Evolutionary conservation across 78 protist species (phyloP).

Genomic region (Isochrysis galbana): DNA sequence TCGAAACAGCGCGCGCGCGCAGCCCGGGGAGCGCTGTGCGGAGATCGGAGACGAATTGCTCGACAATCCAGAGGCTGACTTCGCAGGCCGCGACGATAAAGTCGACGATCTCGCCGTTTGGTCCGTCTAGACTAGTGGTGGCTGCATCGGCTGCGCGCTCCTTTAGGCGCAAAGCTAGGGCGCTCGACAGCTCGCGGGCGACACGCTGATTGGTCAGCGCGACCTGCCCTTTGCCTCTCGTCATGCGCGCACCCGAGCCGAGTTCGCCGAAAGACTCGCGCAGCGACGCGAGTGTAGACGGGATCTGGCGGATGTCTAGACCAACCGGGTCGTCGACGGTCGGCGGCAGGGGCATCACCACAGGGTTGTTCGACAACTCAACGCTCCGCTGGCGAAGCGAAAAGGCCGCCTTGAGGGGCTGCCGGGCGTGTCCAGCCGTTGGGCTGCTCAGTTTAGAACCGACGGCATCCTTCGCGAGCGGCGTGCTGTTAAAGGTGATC

Average conservation of each 20-base stretch:
- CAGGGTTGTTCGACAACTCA: too few species aligned
- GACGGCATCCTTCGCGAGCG: too few species aligned
- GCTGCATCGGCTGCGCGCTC: background rate
- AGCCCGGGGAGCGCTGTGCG: background rate
- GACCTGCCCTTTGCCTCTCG: too few species aligned
- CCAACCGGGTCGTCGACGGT: background rate
- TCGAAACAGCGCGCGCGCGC: background rate
- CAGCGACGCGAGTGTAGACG: background rate
- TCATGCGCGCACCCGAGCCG: too few species aligned
- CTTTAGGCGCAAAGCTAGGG: background rate
- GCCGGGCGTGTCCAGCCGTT: too few species aligned
- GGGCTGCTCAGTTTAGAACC: too few species aligned
- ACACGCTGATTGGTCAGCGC: background rate
- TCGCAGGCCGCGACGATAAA: slow-evolving; percentile 10
- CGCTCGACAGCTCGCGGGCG: background rate
- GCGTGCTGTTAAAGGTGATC: too few species aligned
- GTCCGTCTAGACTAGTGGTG: background rate
- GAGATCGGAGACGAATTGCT: slow-evolving; percentile 29
- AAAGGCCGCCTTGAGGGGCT: too few species aligned
- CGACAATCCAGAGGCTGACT: slow-evolving; percentile 35
- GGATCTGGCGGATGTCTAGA: background rate
- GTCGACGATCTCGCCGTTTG: slow-evolving; percentile 25
- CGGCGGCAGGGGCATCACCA: background rate
- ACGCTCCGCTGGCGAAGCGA: too few species aligned
- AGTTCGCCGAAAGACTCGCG: too few species aligned